Conservation (phyloP, 257 asterid species). For the Petunia secreta region DNA sequence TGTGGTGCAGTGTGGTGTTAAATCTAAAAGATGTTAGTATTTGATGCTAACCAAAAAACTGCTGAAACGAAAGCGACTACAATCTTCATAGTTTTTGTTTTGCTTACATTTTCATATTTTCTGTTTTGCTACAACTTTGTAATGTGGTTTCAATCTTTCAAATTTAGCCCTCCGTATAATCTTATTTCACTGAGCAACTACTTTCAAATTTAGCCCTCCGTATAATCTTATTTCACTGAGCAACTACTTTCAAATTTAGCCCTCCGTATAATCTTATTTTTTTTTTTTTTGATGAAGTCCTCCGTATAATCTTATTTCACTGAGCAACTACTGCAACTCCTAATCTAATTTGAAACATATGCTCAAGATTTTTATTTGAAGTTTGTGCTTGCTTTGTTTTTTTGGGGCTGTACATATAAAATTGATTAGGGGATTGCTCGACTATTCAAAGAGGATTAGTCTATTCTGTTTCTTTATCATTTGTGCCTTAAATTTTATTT, state of each 20-base stretch:
- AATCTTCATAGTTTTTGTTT: constrained; percentile 7
- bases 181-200: no score
- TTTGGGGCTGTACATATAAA: background rate
- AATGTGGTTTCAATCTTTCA: background rate
- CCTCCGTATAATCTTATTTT: background rate
- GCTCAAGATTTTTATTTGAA: background rate
- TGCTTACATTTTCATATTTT: background rate
- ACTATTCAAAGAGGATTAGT: background rate
- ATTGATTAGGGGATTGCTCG: background rate
- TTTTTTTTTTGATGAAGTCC: no score
- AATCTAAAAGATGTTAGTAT: background rate
- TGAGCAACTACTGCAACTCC: background rate
- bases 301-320: background rate
- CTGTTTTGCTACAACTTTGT: background rate
- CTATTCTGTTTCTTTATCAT: constrained; percentile 18
- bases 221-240: no score
- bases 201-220: background rate
- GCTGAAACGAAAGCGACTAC: background rate
- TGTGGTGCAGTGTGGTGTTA: constrained; percentile 8
- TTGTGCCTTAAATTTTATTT: background rate
- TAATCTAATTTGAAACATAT: background rate
- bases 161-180: background rate
- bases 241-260: background rate
- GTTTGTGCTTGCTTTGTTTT: background rate
- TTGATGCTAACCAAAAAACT: background rate